Conservation (phyloP, 2,329 filamentous ascomycete species). For the Periconia macrospinosa region DNA sequence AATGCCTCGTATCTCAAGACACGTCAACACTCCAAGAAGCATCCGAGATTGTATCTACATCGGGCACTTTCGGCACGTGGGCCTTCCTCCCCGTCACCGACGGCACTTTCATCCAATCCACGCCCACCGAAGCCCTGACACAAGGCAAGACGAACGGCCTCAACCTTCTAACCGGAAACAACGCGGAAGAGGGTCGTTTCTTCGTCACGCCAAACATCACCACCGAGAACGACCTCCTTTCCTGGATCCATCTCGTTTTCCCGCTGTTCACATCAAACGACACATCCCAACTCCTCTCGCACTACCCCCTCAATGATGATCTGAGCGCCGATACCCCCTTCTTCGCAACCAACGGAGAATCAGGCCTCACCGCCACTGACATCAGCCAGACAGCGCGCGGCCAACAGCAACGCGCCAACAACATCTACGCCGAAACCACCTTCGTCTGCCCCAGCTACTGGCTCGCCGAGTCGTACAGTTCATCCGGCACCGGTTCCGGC, state of each 20-base stretch:
- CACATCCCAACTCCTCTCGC: conserved; percentile 42
- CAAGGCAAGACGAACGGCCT: conserved; percentile 43
- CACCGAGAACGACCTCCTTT: conserved; percentile 44
- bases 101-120: conserved; percentile 41
- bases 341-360: conserved; percentile 35
- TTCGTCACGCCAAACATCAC: conserved; percentile 51
- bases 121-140: conserved; percentile 43
- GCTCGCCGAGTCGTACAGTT: conserved; percentile 52
- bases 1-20: conserved; percentile 45
- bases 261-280: conserved; percentile 32
- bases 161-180: conserved; percentile 45
- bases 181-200: conserved; percentile 54
- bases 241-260: conserved; percentile 51
- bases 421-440: conserved; percentile 58
- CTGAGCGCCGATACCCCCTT: conserved; percentile 20
- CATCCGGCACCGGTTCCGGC: neutral
- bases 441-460: conserved; percentile 61
- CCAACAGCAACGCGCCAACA: conserved; percentile 57
- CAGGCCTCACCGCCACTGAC: conserved; percentile 52
- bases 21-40: conserved; percentile 43
- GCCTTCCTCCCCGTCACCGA: conserved; percentile 51
- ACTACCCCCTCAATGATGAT: conserved; percentile 40
- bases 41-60: conserved; percentile 36
- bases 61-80: conserved; percentile 46
- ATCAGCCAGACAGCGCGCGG: conserved; percentile 54